Evolutionary conservation across 305 asterid species (phyloP), one percentile per base, ranked within the genome.

Genomic region (Fraxinus albicans): DNA sequence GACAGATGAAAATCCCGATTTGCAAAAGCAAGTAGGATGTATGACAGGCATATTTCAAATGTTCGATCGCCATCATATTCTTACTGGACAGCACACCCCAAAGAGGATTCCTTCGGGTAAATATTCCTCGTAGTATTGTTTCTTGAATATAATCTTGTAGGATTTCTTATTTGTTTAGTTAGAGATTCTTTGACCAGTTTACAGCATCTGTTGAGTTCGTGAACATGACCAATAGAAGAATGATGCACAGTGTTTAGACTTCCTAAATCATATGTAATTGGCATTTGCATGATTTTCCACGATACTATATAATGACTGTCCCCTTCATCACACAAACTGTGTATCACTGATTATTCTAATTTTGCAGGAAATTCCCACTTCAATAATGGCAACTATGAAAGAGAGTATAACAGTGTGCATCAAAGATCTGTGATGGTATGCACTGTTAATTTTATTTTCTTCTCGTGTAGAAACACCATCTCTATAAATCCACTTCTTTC

Each of bases 21-120:
- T 94, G 90, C 95, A 93, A 83, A 95, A 92, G 89, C 98, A 95
- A 82, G 92, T 95, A 29, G 98, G 99, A 69, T 95, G 99, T 87
- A 95, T 95, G 97, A 93, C 94, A 6, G 97, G 99, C 60, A 88
- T 95, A 29, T 91, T 94, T 87, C 99, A 95, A 53, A 40, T 95
- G 82, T 95, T 95, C 79, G 97, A 95, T 89, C 96, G 97, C 6
- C 97, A 90, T 13, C 90, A 86, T 76, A 79, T 90, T 67, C 80
- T 93, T 73, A 81, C 95, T 10, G 88, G 91, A 40, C 83, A 91
- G 88, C 94, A 92, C 50, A 79, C 87, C 13, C 85, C 91, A 0
- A 89, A 85, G 80, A 87, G 91, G 81, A 83, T 82, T 80, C 86
- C 86, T 80, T 82, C 88, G 69, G 97, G 99, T 94, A 95, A 88